Conservation (phyloP, 306 rosid species). For the Corylus americana region DNA sequence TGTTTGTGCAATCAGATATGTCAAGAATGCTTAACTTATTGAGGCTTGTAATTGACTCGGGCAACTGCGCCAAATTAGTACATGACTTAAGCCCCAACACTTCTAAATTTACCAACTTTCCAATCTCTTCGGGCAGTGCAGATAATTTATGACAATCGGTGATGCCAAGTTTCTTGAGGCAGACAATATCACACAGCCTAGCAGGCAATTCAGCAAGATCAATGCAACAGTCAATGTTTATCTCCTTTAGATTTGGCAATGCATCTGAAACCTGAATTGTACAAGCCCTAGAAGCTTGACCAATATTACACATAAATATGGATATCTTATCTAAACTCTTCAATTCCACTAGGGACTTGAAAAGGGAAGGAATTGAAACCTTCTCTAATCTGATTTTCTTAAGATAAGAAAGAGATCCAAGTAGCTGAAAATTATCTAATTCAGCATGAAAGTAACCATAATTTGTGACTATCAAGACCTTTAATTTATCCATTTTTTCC, state of each 20-base stretch:
- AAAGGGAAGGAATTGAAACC: slow-evolving; percentile 29
- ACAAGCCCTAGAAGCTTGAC: slow-evolving; percentile 21
- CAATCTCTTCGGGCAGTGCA: slow-evolving; percentile 32
- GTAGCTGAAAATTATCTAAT: slow-evolving; percentile 36
- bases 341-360: neutral
- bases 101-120: slow-evolving; percentile 20
- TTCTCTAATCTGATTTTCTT: slow-evolving; percentile 55
- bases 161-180: slow-evolving; percentile 28
- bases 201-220: slow-evolving; percentile 29
- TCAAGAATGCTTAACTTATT: slow-evolving; percentile 23
- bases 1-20: slow-evolving; percentile 33
- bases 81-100: slow-evolving; percentile 38
- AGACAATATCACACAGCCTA: slow-evolving; percentile 19
- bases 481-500: slow-evolving; percentile 42
- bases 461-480: slow-evolving; percentile 48
- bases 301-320: slow-evolving; percentile 33
- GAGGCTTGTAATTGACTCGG: slow-evolving; percentile 22
- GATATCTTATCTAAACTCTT: slow-evolving; percentile 35
- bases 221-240: slow-evolving; percentile 35
- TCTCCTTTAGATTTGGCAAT: slow-evolving; percentile 32
- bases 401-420: slow-evolving; percentile 36
- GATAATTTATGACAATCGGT: slow-evolving; percentile 32
- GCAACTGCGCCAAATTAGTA: slow-evolving; percentile 17
- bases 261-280: slow-evolving; percentile 18
- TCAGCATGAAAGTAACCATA: slow-evolving; percentile 35